Conservation (phyloP, 441 rosid species). For the Capsella rubella region DNA sequence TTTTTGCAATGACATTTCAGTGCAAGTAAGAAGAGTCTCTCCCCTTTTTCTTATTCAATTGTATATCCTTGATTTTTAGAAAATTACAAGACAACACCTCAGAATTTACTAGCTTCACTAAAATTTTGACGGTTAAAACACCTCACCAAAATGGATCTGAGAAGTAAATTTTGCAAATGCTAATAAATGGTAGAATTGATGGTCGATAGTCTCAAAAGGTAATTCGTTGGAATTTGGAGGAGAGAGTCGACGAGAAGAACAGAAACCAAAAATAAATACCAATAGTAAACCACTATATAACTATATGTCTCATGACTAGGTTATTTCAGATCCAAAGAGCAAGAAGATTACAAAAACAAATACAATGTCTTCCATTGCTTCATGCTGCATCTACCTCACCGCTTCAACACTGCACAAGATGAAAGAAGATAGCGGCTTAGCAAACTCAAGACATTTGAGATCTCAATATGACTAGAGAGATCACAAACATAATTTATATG, state of each 20-base stretch:
- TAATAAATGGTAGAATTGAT: not conserved
- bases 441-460: not conserved
- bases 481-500: not conserved
- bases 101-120: not conserved
- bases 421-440: constrained; percentile 23
- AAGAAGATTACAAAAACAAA: constrained; percentile 5
- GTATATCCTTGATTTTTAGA: not conserved
- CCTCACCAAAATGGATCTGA: not conserved
- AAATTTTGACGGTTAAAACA: not conserved
- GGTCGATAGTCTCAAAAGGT: not conserved
- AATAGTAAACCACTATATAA: constrained; percentile 13
- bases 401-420: constrained; percentile 36
- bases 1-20: no score
- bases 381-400: not conserved
- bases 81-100: not conserved
- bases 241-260: not conserved
- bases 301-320: constrained; percentile 13
- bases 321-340: constrained; percentile 6
- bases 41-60: not conserved
- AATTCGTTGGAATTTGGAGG: not conserved
- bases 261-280: not conserved
- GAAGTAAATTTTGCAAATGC: not conserved
- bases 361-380: constrained; percentile 11
- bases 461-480: not conserved
- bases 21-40: no score